Evolutionary conservation across 2,329 filamentous ascomycete genomes (phyloP).

Genomic region (Alternaria sp.): DNA sequence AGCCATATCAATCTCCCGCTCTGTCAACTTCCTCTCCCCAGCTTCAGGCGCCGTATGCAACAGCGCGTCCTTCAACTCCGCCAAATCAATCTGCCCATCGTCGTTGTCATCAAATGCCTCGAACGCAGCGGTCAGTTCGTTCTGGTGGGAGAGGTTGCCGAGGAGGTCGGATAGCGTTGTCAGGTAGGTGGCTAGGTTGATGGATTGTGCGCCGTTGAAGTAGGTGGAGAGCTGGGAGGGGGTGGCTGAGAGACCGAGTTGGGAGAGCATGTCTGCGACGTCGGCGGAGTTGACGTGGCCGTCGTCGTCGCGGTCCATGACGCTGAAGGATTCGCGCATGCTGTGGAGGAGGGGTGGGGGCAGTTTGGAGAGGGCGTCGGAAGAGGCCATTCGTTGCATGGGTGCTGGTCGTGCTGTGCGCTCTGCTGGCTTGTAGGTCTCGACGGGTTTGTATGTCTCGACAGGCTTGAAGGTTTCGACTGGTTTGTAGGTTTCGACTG

Average conservation of each 20-base stretch:
- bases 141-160: slow-evolving; percentile 73
- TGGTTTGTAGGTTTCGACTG: neutral
- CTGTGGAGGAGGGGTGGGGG: slow-evolving; percentile 83
- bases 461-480: neutral
- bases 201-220: slow-evolving; percentile 74
- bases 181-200: slow-evolving; percentile 85
- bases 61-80: slow-evolving; percentile 81
- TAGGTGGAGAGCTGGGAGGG: slow-evolving; percentile 76
- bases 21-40: slow-evolving; percentile 42
- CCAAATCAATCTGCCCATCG: slow-evolving; percentile 86
- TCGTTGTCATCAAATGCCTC: slow-evolving; percentile 96
- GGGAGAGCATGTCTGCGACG: slow-evolving; percentile 83
- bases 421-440: slow-evolving; percentile 3
- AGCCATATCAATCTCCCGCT: slow-evolving; percentile 80
- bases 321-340: slow-evolving; percentile 90
- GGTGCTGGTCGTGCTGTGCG: slow-evolving; percentile 33
- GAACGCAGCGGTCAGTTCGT: slow-evolving; percentile 86
- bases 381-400: slow-evolving; percentile 31
- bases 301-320: slow-evolving; percentile 87
- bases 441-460: slow-evolving; percentile 52
- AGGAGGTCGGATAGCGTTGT: slow-evolving; percentile 79
- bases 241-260: slow-evolving; percentile 79
- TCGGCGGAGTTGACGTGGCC: slow-evolving; percentile 82
- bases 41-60: slow-evolving; percentile 78
- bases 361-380: slow-evolving; percentile 66